phyloP scores from a whole-genome alignment of 805 yeast species.

The Teunomyces barrocoloradensis region DNA sequence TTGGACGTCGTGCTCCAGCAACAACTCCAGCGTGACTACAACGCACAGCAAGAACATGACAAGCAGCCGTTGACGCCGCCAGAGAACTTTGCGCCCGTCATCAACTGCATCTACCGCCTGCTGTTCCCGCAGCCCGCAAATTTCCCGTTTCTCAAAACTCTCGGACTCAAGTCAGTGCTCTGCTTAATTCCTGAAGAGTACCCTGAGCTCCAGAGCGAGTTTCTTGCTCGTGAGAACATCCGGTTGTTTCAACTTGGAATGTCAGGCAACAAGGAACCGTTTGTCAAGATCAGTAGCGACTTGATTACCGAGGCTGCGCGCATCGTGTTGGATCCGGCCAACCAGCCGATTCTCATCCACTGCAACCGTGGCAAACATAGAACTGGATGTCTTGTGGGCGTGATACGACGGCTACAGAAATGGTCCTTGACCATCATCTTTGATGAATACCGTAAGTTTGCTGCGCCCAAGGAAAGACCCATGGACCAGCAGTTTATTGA shows the following conservation, averaged over 20 bases:
- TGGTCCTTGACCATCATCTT: constrained; percentile 95
- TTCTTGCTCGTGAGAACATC: constrained; percentile 59
- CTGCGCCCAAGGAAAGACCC: constrained; percentile 92
- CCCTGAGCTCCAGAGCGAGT: constrained; percentile 71
- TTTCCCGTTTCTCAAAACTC: constrained; percentile 61
- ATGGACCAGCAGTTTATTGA: constrained; percentile 96
- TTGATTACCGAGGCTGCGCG: constrained; percentile 76
- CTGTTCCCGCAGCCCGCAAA: constrained; percentile 88
- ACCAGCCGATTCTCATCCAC: constrained; percentile 90
- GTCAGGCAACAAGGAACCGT: constrained; percentile 95
- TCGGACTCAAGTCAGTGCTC: constrained; percentile 69
- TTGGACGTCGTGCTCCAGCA: constrained; percentile 27
- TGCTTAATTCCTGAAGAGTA: constrained; percentile 91
- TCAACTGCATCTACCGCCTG: constrained; percentile 70
- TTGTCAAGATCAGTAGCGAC: constrained; percentile 67
- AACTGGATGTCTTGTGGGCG: constrained; percentile 95
- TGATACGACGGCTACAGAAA: constrained; percentile 79
- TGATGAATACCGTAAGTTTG: constrained; percentile 92
- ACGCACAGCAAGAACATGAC: constrained; percentile 3
- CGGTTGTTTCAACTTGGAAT: constrained; percentile 82
- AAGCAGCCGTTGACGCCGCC: constrained; percentile 56
- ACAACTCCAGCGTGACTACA: constrained; percentile 17
- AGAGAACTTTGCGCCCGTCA: constrained; percentile 87
- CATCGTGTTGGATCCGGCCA: constrained; percentile 76
- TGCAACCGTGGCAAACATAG: constrained; percentile 97